Base-by-base conservation (phyloP, 73 alveolate genomes). In the Effrenium voratum region DNA sequence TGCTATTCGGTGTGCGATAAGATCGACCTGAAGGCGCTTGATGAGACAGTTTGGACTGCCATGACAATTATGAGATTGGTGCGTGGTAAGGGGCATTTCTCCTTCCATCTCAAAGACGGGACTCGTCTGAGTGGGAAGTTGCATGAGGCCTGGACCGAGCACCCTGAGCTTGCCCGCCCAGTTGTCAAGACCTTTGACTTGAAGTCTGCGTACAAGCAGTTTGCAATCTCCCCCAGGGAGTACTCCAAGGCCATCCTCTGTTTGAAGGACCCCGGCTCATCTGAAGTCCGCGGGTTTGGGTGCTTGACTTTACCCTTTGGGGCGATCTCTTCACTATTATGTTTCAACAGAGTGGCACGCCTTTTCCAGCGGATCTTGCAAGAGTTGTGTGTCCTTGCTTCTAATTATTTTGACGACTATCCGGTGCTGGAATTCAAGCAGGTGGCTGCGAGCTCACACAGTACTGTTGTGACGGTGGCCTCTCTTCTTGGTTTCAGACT, bases 271-370 rank as follows among this genome's bases (percentile, higher is more conserved):
- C 92, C 92, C 1, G 8, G 49, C 2, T 5, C 10, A 8, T 16
- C 13, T 1, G 47, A 45, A 16, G 49, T 46, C 70, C 12, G 22
- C 13, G 68, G 72, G 41, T 49, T 47, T 26, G 73, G 10, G 15
- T 81, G 75, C 36, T 1, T 2, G 30, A 49, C 73, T 13, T 47
- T 81, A 3, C 92, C 92, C 6, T 81, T 81, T 46, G 92, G 92
- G 44, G 72, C 92, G 4, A 26, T 46, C 16, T 41, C 75, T 24
- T 81, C 92, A 32, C 75, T 81, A 2, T 2, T 81, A 32, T 46
- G 32, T 43, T 81, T 81, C 60, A 44, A 81, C 47, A 43, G 92
- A 8, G 46, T 81, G 2, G 72, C 92, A 38, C n/a, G n/a, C n/a
- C n/a, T n/a, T n/a, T n/a, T n/a, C n/a, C n/a, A n/a, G n/a, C n/a